A percentile compares a stretch with the other conserved stretches of the same genome.
phyloP scores from a whole-genome alignment of 208 protist genomes.

The Acanthamoeba quina region DNA sequence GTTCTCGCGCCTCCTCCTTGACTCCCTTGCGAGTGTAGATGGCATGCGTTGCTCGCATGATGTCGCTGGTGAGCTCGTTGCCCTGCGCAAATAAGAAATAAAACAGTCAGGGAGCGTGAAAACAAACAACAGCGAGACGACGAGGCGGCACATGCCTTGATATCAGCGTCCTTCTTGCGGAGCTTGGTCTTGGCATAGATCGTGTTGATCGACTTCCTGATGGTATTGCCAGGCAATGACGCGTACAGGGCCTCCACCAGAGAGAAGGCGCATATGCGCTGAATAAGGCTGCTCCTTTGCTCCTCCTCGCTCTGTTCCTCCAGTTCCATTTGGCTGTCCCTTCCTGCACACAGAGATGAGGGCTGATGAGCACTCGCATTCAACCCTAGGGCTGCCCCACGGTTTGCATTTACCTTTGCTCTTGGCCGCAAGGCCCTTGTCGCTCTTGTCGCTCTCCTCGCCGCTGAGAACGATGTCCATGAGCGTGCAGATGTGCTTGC shows the following conservation, averaged over 20 bases:
- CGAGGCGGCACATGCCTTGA: constrained; percentile 15
- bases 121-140: no score
- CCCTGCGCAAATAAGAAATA: no score
- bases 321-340: constrained; percentile 50
- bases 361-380: neutral
- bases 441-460: constrained; percentile 58
- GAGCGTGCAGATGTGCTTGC: constrained; percentile 37
- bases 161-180: constrained; percentile 18
- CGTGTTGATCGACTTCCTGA: constrained; percentile 87
- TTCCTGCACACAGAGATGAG: neutral
- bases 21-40: constrained; percentile 62
- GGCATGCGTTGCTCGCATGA: constrained; percentile 89
- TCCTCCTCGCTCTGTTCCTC: constrained; percentile 67
- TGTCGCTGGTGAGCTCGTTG: constrained; percentile 90
- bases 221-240: constrained; percentile 73
- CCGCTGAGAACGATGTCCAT: constrained; percentile 76
- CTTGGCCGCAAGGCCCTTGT: constrained; percentile 22
- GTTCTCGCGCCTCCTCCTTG: constrained; percentile 35
- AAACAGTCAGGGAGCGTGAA: no score
- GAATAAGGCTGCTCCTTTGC: constrained; percentile 72
- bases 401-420: neutral
- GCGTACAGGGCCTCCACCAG: constrained; percentile 91
- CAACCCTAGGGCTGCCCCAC: neutral
- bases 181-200: constrained; percentile 79
- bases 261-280: constrained; percentile 88